phyloP scores from a whole-genome alignment of 1,139 yeast species.

The Geotrichum carabidarum region DNA sequence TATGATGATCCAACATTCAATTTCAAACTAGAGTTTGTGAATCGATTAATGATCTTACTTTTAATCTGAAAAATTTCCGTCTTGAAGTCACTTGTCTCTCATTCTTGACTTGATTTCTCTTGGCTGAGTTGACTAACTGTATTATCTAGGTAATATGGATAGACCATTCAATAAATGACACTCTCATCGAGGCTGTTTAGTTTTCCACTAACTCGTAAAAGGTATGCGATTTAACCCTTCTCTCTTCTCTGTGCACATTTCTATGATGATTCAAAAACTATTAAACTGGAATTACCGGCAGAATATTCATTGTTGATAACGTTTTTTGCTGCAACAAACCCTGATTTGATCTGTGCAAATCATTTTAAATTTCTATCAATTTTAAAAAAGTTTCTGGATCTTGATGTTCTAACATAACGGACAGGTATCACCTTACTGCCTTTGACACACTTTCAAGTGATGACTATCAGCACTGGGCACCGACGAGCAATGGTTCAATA shows the following conservation, averaged over 20 bases:
- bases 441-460: constrained; percentile 45
- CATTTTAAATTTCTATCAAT: background rate
- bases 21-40: constrained; percentile 33
- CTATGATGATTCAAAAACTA: constrained; percentile 13
- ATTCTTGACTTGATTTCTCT: too few relatives aligned
- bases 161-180: too few relatives aligned
- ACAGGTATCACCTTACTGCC: too few relatives aligned
- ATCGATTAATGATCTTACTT: constrained; percentile 16
- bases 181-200: background rate
- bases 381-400: too few relatives aligned
- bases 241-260: background rate
- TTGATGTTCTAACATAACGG: too few relatives aligned
- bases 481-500: constrained; percentile 47
- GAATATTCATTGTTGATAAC: constrained; percentile 16
- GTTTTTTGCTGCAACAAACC: constrained; percentile 16
- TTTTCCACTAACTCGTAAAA: background rate
- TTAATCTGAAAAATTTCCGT: constrained; percentile 10
- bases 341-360: background rate
- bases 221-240: background rate
- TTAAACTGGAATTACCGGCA: constrained; percentile 19
- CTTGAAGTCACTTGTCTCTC: too few relatives aligned
- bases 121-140: too few relatives aligned
- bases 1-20: constrained; percentile 21
- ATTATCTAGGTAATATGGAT: too few relatives aligned
- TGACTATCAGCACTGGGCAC: constrained; percentile 99